Conservation (phyloP, 2,329 filamentous ascomycete species). For the Sclerotinia trifoliorum region DNA sequence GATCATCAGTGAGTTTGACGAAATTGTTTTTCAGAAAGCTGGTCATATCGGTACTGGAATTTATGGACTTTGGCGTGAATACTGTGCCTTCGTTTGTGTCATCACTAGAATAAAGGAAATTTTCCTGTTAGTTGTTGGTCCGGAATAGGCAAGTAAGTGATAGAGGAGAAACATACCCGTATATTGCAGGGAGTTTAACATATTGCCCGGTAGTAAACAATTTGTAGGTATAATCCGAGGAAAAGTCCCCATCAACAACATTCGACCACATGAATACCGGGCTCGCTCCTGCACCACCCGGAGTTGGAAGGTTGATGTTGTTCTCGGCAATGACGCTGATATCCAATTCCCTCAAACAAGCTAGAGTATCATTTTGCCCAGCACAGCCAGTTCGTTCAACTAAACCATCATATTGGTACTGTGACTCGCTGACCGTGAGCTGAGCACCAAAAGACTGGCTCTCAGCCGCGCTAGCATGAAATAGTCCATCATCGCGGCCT, state of each 20-base stretch:
- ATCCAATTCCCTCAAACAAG: slow-evolving; percentile 48
- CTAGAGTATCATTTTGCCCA: slow-evolving; percentile 42
- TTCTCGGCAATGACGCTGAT: slow-evolving; percentile 45
- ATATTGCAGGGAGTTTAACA: slow-evolving; percentile 54
- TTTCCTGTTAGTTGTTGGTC: background rate
- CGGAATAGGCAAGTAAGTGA: no score
- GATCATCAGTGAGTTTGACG: slow-evolving; percentile 50
- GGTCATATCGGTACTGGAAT: slow-evolving; percentile 50
- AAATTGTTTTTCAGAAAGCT: slow-evolving; percentile 59
- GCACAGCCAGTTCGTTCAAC: slow-evolving; percentile 46
- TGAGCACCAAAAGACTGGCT: slow-evolving; percentile 53
- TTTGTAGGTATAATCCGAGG: slow-evolving; percentile 51
- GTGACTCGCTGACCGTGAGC: slow-evolving; percentile 47
- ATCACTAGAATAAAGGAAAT: slow-evolving; percentile 41
- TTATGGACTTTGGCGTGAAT: slow-evolving; percentile 53
- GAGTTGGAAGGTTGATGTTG: slow-evolving; percentile 45
- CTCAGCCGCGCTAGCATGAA: slow-evolving; percentile 52
- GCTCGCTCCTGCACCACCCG: slow-evolving; percentile 37
- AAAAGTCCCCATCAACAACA: slow-evolving; percentile 53
- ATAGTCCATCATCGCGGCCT: slow-evolving; percentile 49
- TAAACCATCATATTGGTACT: slow-evolving; percentile 54
- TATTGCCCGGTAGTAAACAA: slow-evolving; percentile 51
- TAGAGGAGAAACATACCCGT: slow-evolving; percentile 36
- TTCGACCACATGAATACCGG: slow-evolving; percentile 56
- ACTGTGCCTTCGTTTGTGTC: slow-evolving; percentile 65